phyloP scores from a whole-genome alignment of 139 green algal species.

The Asterochloris sp. region DNA sequence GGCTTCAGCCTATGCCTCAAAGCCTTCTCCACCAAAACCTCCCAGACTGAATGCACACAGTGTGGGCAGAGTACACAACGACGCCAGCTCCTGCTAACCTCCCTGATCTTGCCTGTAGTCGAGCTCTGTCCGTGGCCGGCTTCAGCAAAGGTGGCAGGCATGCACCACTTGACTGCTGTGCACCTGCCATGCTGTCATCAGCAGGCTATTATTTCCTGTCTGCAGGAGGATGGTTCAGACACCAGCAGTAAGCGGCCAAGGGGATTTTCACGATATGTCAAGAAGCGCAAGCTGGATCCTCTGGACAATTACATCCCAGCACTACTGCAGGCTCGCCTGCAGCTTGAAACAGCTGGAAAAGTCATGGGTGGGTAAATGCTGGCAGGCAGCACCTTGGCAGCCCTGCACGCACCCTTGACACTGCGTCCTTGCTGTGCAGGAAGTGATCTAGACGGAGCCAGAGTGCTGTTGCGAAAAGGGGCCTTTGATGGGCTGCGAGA shows the following conservation, averaged over 20 bases:
- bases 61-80: too few relatives aligned
- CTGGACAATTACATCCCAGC: constrained; percentile 52
- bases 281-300: constrained; percentile 43
- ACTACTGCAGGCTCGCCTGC: constrained; percentile 38
- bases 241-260: background rate
- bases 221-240: constrained; percentile 11
- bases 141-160: background rate
- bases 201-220: background rate
- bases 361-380: constrained; percentile 15
- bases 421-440: background rate
- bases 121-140: background rate
- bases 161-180: background rate
- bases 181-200: background rate
- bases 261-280: constrained; percentile 39
- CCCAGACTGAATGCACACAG: too few relatives aligned
- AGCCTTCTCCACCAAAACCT: too few relatives aligned
- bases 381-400: background rate
- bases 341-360: constrained; percentile 24
- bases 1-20: too few relatives aligned
- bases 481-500: constrained; percentile 43
- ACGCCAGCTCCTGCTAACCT: too few relatives aligned
- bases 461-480: constrained; percentile 36
- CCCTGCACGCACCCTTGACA: background rate
- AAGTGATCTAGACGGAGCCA: constrained; percentile 17
- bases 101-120: background rate